These are phyloP conservation scores for Lasiodiplodia sp. DNA, from an alignment of 2,329 filamentous ascomycete species.

Conservation along the genomic window DNA sequence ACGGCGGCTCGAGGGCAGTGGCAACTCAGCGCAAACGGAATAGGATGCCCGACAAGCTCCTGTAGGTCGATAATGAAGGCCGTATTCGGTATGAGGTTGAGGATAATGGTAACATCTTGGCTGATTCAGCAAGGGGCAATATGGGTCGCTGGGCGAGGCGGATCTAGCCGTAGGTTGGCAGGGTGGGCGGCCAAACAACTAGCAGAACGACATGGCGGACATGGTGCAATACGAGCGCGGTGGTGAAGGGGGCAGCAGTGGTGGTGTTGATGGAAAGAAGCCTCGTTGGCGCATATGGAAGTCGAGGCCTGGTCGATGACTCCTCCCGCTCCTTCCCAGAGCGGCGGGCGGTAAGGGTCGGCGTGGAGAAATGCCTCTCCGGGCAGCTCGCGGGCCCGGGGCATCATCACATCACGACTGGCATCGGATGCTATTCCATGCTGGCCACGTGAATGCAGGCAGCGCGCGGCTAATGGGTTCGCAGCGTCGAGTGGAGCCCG, in stretches of 20 bases:
- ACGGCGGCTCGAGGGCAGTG: neutral
- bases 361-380: neutral
- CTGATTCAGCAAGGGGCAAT: constrained; percentile 30
- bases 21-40: constrained; percentile 3
- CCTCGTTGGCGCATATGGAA: neutral
- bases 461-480: neutral
- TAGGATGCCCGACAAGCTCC: neutral
- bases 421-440: neutral
- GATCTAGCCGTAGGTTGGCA: neutral
- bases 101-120: constrained; percentile 61
- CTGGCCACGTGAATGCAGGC: neutral
- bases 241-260: neutral
- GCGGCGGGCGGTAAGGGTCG: neutral
- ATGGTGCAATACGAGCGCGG: constrained; percentile 2
- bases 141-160: constrained; percentile 13
- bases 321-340: neutral
- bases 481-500: neutral
- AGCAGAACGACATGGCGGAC: constrained; percentile 16
- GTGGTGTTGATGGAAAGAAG: constrained; percentile 15
- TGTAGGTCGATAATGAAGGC: constrained; percentile 14
- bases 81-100: constrained; percentile 55
- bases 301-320: constrained; percentile 10
- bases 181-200: neutral
- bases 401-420: neutral
- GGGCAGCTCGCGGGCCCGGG: no score